phyloP scores from a whole-genome alignment of 306 rosid genomes.

The Fragaria ananassa region DNA sequence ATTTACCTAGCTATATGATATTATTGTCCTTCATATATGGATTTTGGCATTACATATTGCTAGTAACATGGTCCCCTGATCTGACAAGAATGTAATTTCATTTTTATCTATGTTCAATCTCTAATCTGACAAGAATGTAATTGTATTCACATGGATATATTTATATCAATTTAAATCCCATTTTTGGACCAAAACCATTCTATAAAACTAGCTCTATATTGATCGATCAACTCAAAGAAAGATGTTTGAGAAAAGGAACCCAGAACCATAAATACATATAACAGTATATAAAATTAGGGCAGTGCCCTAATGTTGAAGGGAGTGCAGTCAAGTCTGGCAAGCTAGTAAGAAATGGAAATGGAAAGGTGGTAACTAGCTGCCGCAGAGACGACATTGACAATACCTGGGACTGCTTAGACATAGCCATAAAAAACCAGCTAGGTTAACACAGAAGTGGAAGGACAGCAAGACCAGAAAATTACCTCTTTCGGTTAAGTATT shows the following conservation, averaged over 20 bases:
- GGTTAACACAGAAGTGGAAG: background rate
- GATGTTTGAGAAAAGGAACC: background rate
- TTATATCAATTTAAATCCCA: background rate
- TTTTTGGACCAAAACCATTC: background rate
- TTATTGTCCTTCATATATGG: background rate
- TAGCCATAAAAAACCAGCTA: background rate
- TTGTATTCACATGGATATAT: background rate
- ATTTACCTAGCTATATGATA: background rate
- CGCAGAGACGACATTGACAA: conserved; percentile 1
- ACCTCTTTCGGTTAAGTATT: background rate
- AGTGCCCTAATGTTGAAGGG: background rate
- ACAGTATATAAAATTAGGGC: background rate
- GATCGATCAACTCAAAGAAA: background rate
- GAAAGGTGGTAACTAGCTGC: background rate
- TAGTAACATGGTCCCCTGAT: background rate
- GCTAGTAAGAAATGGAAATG: background rate
- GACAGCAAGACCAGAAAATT: background rate
- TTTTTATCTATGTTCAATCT: background rate
- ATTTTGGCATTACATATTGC: background rate
- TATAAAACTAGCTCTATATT: background rate
- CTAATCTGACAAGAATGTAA: background rate
- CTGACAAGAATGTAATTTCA: background rate
- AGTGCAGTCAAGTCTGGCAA: background rate
- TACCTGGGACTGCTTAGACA: conserved; percentile 3
- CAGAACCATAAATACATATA: background rate